These are phyloP conservation scores for Biscutella laevigata DNA, from an alignment of 441 rosid species.

Conservation along the genomic window DNA sequence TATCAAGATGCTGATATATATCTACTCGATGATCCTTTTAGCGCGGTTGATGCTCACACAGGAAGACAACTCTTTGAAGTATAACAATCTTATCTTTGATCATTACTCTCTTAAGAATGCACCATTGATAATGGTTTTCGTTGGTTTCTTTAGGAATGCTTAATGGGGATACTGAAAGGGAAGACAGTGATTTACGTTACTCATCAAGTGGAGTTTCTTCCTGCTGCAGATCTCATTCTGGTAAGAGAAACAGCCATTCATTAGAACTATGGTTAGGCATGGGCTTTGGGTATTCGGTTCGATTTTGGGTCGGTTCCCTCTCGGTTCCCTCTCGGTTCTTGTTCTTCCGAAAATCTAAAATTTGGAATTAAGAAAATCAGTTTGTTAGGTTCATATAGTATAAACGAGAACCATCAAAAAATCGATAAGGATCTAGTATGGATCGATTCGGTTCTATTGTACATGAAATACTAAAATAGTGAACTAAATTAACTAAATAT, in stretches of 20 bases:
- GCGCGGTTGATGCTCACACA: constrained; percentile 98
- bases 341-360: too few relatives aligned
- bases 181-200: constrained; percentile 86
- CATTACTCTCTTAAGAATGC: neutral
- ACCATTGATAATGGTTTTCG: neutral
- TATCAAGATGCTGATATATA: constrained; percentile 92
- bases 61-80: constrained; percentile 89
- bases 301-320: too few relatives aligned
- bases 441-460: too few relatives aligned
- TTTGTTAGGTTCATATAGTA: too few relatives aligned
- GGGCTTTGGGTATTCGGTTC: too few relatives aligned
- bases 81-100: constrained; percentile 5
- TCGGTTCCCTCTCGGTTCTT: too few relatives aligned
- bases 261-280: too few relatives aligned
- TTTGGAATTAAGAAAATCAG: too few relatives aligned
- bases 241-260: constrained; percentile 34
- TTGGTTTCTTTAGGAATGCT: constrained; percentile 60
- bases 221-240: constrained; percentile 93
- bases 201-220: constrained; percentile 98
- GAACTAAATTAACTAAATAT: too few relatives aligned
- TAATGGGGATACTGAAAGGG: constrained; percentile 77
- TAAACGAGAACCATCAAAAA: too few relatives aligned
- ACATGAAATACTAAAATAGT: too few relatives aligned
- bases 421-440: too few relatives aligned
- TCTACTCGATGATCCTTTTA: constrained; percentile 93